phyloP scores from a whole-genome alignment of 2,329 filamentous ascomycete genomes.

The Trichoderma polysporum region DNA sequence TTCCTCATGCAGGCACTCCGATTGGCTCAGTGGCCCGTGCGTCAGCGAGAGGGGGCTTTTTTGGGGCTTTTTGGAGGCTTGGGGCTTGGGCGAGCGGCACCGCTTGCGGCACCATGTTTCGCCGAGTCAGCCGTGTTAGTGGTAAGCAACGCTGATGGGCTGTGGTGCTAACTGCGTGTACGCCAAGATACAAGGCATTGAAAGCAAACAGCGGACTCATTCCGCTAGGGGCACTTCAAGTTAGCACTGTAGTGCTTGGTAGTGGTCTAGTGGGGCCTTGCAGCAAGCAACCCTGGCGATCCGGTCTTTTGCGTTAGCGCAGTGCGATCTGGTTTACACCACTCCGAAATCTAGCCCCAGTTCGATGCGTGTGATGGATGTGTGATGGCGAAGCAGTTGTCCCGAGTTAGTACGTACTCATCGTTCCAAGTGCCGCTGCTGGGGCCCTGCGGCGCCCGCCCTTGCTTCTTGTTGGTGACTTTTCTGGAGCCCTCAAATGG shows the following conservation, averaged over 20 bases:
- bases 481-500: background rate
- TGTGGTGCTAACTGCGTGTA: background rate
- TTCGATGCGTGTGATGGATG: background rate
- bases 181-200: background rate
- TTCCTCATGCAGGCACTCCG: conserved; percentile 5
- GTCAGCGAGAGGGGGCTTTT: background rate
- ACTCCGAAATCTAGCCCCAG: conserved; percentile 2
- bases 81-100: background rate
- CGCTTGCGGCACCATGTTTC: background rate
- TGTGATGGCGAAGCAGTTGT: background rate
- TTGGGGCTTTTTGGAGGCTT: background rate
- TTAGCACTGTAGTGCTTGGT: too few relatives aligned
- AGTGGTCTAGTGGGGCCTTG: conserved; percentile 3
- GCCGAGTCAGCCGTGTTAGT: conserved; percentile 10
- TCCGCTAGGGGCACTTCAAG: too few relatives aligned
- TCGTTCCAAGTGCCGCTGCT: background rate
- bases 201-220: too few relatives aligned
- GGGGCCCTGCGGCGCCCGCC: background rate
- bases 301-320: conserved; percentile 17
- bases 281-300: conserved; percentile 13
- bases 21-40: conserved; percentile 15
- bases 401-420: background rate
- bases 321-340: conserved; percentile 15
- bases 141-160: background rate
- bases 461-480: background rate